Evolutionary conservation across 2,329 filamentous ascomycete species (phyloP).

Genomic region (Colletotrichum aenigma): DNA sequence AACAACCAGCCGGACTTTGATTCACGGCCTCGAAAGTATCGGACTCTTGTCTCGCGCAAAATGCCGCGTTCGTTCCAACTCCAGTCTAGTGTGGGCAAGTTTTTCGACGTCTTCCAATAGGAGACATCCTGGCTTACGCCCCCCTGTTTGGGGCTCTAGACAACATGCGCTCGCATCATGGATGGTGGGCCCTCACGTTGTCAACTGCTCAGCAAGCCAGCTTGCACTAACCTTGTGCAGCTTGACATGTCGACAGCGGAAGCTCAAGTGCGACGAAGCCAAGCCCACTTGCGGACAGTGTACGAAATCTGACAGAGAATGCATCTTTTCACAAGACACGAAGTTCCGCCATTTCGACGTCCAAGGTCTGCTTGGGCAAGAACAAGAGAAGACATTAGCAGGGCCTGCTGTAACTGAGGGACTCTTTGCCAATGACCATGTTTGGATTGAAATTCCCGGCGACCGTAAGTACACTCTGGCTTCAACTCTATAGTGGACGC

Average conservation of each 20-base stretch:
- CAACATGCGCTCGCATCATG: background rate
- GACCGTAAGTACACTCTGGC: background rate
- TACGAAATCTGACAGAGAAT: conserved; percentile 18
- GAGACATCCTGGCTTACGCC: background rate
- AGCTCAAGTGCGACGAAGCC: conserved; percentile 29
- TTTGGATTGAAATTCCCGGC: background rate
- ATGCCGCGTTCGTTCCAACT: background rate
- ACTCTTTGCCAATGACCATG: background rate
- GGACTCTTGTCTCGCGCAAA: background rate
- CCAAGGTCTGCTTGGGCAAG: background rate
- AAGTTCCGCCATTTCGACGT: background rate
- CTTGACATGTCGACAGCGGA: conserved; percentile 17
- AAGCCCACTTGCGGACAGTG: conserved; percentile 26
- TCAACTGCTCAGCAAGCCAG: background rate
- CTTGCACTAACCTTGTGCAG: background rate
- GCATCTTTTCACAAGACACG: background rate
- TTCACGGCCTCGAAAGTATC: background rate
- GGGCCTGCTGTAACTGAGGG: background rate
- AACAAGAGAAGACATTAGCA: background rate
- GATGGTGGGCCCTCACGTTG: background rate
- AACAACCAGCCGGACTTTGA: background rate
- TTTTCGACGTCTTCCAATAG: background rate
- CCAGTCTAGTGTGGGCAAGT: background rate
- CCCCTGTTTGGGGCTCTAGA: background rate
- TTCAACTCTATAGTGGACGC: background rate